A percentile compares a stretch with the other conserved stretches of the same genome.
Conservation (phyloP, 1,284 basidiomycete species). For the Trametes pubescens region DNA sequence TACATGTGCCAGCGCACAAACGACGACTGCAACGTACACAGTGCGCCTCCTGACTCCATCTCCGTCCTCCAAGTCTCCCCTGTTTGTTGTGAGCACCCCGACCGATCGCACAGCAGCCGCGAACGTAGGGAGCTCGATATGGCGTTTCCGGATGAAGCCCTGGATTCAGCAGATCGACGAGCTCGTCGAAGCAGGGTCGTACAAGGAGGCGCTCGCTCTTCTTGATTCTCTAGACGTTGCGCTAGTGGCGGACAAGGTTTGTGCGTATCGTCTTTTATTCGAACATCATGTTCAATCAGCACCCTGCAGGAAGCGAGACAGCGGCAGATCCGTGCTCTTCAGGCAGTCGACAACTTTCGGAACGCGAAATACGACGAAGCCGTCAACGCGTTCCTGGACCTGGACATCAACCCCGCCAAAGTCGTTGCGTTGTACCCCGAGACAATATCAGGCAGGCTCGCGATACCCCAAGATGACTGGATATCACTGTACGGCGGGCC, state of each 20-base stretch:
- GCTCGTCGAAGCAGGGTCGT: slow-evolving; percentile 75
- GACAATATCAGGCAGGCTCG: slow-evolving; percentile 81
- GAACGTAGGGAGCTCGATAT: slow-evolving; percentile 79
- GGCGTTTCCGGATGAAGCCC: slow-evolving; percentile 75
- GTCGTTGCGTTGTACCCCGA: slow-evolving; percentile 92
- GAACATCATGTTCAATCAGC: not conserved
- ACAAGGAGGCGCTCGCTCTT: slow-evolving; percentile 84
- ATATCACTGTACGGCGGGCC: slow-evolving; percentile 89
- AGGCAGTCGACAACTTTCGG: slow-evolving; percentile 82
- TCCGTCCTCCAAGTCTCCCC: slow-evolving; percentile 59
- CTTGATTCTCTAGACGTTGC: slow-evolving; percentile 76
- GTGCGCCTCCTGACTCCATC: slow-evolving; percentile 68
- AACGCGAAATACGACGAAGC: slow-evolving; percentile 76
- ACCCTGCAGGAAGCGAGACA: slow-evolving; percentile 57
- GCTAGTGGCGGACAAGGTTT: slow-evolving; percentile 73
- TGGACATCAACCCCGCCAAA: slow-evolving; percentile 93
- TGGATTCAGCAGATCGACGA: slow-evolving; percentile 90
- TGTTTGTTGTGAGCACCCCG: slow-evolving; percentile 79
- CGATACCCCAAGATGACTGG: slow-evolving; percentile 78
- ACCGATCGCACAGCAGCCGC: slow-evolving; percentile 69
- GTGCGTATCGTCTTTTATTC: not conserved
- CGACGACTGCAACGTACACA: slow-evolving; percentile 51
- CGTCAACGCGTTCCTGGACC: slow-evolving; percentile 87
- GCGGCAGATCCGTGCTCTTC: slow-evolving; percentile 69
- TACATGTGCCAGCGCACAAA: slow-evolving; percentile 39